Conservation (phyloP, 2,329 filamentous ascomycete genomes). For the Monosporascus sp. region DNA sequence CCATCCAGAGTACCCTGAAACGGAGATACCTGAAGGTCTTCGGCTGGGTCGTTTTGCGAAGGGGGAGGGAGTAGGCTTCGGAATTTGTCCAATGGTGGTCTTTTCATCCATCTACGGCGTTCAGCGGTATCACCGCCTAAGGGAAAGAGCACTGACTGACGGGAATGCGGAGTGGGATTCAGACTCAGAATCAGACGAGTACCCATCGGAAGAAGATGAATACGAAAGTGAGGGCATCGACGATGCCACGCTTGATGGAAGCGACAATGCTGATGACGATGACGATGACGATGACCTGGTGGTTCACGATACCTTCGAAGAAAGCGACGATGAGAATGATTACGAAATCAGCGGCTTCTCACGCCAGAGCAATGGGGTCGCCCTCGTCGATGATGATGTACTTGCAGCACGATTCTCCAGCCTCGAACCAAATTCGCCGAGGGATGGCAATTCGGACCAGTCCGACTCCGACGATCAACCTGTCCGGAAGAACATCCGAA, state of each 20-base stretch:
- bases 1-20: slow-evolving; percentile 1
- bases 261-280: slow-evolving; percentile 2
- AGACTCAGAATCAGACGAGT: background rate
- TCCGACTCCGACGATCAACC: slow-evolving; percentile 11
- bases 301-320: slow-evolving; percentile 9
- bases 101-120: slow-evolving; percentile 8
- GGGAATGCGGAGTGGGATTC: background rate
- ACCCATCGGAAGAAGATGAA: slow-evolving; percentile 14
- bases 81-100: slow-evolving; percentile 12
- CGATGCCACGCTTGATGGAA: slow-evolving; percentile 15
- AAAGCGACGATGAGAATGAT: slow-evolving; percentile 4
- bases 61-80: background rate
- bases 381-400: slow-evolving; percentile 1
- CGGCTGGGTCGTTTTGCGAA: background rate
- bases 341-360: slow-evolving; percentile 20
- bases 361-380: slow-evolving; percentile 8
- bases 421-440: slow-evolving; percentile 15
- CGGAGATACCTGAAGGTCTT: background rate
- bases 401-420: slow-evolving; percentile 12
- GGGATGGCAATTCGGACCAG: slow-evolving; percentile 5
- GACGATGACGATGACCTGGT: slow-evolving; percentile 14
- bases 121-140: slow-evolving; percentile 3
- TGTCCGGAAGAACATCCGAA: slow-evolving; percentile 1
- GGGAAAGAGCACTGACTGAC: background rate
- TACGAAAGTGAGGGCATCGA: slow-evolving; percentile 20